These are phyloP conservation scores for Stemphylium lycopersici DNA, from an alignment of 2,329 filamentous ascomycete genomes.

Conservation along the genomic window DNA sequence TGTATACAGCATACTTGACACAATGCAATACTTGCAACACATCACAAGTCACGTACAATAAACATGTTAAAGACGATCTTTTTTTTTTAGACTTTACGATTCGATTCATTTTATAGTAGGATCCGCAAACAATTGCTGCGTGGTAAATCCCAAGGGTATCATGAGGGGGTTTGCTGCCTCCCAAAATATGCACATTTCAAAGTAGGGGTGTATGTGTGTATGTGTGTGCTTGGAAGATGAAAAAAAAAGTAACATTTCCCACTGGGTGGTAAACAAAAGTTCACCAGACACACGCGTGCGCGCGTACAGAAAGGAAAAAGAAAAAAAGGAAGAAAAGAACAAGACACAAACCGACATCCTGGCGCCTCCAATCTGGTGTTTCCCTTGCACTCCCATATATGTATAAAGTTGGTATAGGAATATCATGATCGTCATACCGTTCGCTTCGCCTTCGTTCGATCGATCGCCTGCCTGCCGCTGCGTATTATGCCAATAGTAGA, in stretches of 20 bases:
- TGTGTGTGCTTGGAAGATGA: neutral
- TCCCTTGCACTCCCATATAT: constrained; percentile 6
- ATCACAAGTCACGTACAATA: too few species aligned
- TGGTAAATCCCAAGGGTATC: constrained; percentile 30
- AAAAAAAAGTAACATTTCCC: constrained; percentile 1
- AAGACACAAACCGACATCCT: constrained; percentile 15
- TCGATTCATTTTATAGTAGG: constrained; percentile 25
- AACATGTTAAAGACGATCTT: too few species aligned
- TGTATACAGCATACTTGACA: too few species aligned
- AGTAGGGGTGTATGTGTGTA: neutral
- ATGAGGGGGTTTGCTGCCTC: constrained; percentile 22
- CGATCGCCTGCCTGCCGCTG: constrained; percentile 2
- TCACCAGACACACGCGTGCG: neutral
- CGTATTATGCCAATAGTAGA: constrained; percentile 19
- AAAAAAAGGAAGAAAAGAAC: constrained; percentile 7
- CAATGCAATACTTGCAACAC: too few species aligned
- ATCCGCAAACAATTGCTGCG: constrained; percentile 19
- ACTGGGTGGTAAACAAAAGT: neutral
- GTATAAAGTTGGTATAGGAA: constrained; percentile 13
- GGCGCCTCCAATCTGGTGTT: constrained; percentile 11
- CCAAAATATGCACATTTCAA: constrained; percentile 28
- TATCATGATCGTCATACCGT: constrained; percentile 17
- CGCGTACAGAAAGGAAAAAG: constrained; percentile 1
- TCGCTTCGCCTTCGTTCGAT: constrained; percentile 7
- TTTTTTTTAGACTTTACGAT: constrained; percentile 17